phyloP scores from a whole-genome alignment of 2,329 filamentous ascomycete genomes.

The Colletotrichum acutatum region DNA sequence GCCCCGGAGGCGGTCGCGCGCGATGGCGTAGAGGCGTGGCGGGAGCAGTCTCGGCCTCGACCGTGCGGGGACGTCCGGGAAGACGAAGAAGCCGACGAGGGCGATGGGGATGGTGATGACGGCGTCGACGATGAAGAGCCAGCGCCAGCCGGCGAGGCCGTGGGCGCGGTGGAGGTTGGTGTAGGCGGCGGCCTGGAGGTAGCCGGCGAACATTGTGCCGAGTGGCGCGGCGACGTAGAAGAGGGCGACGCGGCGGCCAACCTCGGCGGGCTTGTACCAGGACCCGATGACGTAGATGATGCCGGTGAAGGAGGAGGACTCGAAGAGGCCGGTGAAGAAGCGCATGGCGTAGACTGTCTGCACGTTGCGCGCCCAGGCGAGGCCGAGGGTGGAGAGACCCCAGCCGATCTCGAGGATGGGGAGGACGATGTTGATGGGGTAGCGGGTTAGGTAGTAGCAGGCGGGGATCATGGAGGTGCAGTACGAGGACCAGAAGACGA shows the following conservation, averaged over 20 bases:
- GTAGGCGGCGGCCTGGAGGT: slow-evolving; percentile 64
- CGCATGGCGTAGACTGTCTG: slow-evolving; percentile 52
- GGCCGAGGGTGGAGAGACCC: slow-evolving; percentile 44
- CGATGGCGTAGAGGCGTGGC: slow-evolving; percentile 42
- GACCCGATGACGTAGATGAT: slow-evolving; percentile 52
- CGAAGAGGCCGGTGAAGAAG: slow-evolving; percentile 55
- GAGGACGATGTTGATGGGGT: slow-evolving; percentile 48
- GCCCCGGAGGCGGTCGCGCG: slow-evolving; percentile 43
- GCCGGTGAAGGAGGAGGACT: slow-evolving; percentile 45
- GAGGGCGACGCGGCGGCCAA: slow-evolving; percentile 62
- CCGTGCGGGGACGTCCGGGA: slow-evolving; percentile 45
- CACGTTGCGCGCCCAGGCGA: slow-evolving; percentile 45
- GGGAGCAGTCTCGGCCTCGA: slow-evolving; percentile 46
- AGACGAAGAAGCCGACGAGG: slow-evolving; percentile 53
- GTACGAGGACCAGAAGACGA: slow-evolving; percentile 50
- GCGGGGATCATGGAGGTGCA: slow-evolving; percentile 53
- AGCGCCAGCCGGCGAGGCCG: slow-evolving; percentile 62
- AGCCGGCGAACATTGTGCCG: slow-evolving; percentile 66
- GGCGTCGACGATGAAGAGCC: slow-evolving; percentile 70
- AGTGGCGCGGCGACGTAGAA: slow-evolving; percentile 62
- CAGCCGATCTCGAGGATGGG: slow-evolving; percentile 45
- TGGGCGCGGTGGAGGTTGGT: slow-evolving; percentile 62
- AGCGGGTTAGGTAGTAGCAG: slow-evolving; percentile 49
- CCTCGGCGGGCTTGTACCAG: slow-evolving; percentile 50
- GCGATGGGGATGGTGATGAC: slow-evolving; percentile 67